These are phyloP conservation scores for Epichloe uncinata DNA, from an alignment of 2,329 filamentous ascomycete species.

Conservation along the genomic window DNA sequence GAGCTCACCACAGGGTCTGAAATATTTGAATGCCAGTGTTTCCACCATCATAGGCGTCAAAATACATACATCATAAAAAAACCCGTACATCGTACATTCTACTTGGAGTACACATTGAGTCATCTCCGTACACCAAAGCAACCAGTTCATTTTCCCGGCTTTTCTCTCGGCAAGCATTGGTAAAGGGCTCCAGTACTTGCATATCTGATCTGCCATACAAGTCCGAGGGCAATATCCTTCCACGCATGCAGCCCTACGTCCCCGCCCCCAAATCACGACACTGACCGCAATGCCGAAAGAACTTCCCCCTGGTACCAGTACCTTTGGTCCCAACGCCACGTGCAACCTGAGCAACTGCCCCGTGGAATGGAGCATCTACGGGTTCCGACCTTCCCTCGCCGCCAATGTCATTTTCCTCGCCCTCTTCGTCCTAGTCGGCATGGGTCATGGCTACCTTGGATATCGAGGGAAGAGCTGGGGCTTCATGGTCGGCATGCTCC, in stretches of 20 bases:
- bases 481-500: conserved; percentile 37
- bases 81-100: no score
- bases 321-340: conserved; percentile 31
- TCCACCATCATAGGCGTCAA: no score
- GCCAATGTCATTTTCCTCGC: conserved; percentile 39
- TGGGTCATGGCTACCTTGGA: conserved; percentile 32
- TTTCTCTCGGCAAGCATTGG: no score
- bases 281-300: conserved; percentile 1
- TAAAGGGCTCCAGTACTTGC: no score
- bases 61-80: no score
- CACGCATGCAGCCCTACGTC: not conserved
- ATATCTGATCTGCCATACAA: not conserved
- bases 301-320: conserved; percentile 10
- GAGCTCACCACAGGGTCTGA: no score
- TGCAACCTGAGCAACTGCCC: conserved; percentile 36
- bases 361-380: conserved; percentile 34
- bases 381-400: conserved; percentile 38
- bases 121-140: no score
- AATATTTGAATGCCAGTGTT: no score
- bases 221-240: not conserved
- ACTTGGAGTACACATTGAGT: no score
- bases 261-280: not conserved
- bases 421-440: conserved; percentile 31
- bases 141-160: no score
- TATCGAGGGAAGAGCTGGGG: conserved; percentile 32